phyloP scores from a whole-genome alignment of 371 early-diverging fungal genomes.

The Umbelopsis sp. region DNA sequence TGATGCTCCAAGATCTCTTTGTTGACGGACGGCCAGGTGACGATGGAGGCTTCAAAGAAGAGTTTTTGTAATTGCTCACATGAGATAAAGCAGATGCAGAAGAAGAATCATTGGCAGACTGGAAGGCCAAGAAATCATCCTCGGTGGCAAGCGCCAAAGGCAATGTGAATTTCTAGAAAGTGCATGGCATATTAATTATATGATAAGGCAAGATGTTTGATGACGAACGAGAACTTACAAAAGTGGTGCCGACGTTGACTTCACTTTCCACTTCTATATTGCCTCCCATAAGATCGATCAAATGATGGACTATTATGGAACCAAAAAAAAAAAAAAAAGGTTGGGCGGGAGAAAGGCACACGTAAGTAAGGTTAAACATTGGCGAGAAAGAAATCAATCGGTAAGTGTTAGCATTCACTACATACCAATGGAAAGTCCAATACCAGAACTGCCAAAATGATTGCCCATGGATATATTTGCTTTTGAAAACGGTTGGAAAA shows the following conservation, averaged over 20 bases:
- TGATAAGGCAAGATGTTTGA: not conserved
- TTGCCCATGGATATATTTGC: constrained; percentile 10
- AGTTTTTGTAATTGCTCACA: no score
- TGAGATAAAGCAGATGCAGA: no score
- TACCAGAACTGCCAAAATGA: constrained; percentile 3
- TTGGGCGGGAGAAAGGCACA: not conserved
- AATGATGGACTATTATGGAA: not conserved
- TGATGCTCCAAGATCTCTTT: not conserved
- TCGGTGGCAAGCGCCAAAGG: not conserved
- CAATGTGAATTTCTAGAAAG: not conserved
- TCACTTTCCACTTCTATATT: not conserved
- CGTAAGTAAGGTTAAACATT: not conserved
- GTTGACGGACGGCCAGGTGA: no score
- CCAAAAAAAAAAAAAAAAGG: not conserved
- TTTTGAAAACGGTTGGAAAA: constrained; percentile 5
- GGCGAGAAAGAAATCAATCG: not conserved
- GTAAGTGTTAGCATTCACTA: not conserved
- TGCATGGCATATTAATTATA: not conserved
- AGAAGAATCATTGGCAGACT: not conserved
- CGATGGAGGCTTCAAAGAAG: no score
- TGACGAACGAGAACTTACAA: not conserved
- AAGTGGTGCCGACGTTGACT: not conserved
- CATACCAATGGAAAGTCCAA: not conserved
- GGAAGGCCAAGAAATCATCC: not conserved
- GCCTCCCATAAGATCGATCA: constrained; percentile 4